These are phyloP conservation scores for Ustulina deusta DNA, from an alignment of 2,329 filamentous ascomycete genomes.

Conservation along the genomic window DNA sequence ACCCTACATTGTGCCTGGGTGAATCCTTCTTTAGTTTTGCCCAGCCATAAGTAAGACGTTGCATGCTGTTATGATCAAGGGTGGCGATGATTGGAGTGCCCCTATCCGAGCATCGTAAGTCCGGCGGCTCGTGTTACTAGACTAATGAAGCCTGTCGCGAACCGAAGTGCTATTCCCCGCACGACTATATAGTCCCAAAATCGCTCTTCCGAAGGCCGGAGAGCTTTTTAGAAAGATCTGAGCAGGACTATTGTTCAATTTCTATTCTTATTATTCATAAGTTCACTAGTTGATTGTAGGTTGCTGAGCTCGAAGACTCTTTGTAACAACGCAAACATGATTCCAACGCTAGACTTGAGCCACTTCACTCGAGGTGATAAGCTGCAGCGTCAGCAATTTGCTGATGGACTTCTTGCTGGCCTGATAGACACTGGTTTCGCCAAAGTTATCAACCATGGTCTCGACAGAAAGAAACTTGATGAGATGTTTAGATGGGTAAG, in stretches of 20 bases:
- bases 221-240: too few species aligned
- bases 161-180: neutral
- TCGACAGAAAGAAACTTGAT: conserved; percentile 16
- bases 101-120: neutral
- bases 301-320: neutral
- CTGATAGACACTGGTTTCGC: conserved; percentile 27
- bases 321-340: conserved; percentile 1
- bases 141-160: neutral
- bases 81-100: neutral
- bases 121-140: neutral
- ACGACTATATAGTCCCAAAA: conserved; percentile 1
- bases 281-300: neutral
- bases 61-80: neutral
- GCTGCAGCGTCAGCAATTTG: conserved; percentile 27
- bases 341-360: conserved; percentile 29
- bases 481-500: conserved; percentile 26
- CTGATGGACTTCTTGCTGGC: conserved; percentile 26
- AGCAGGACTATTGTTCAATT: neutral
- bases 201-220: neutral
- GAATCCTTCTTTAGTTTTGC: neutral
- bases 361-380: conserved; percentile 22
- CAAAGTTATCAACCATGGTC: conserved; percentile 29
- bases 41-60: neutral
- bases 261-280: neutral
- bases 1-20: neutral